Conservation (phyloP, 192 early-diverging fungal genomes). For the Coemansia sp. region DNA sequence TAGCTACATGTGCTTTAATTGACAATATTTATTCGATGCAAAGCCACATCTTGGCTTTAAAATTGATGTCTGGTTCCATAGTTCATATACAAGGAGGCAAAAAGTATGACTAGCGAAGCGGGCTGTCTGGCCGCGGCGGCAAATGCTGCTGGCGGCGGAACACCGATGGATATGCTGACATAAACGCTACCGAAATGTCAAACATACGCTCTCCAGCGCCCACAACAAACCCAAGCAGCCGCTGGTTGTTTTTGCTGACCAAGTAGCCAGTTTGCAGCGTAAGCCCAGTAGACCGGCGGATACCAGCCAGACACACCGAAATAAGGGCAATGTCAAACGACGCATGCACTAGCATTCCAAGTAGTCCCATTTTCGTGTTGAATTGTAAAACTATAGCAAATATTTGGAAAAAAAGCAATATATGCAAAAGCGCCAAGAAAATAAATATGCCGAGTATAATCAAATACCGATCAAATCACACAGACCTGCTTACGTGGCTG, state of each 20-base stretch:
- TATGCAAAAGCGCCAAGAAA: not conserved
- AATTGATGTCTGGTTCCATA: too few relatives aligned
- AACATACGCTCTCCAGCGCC: constrained; percentile 46
- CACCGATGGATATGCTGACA: constrained; percentile 44
- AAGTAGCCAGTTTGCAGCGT: constrained; percentile 33
- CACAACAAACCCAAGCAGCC: constrained; percentile 40
- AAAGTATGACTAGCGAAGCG: not conserved
- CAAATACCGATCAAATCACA: constrained; percentile 21
- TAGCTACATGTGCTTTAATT: too few relatives aligned
- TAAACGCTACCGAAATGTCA: constrained; percentile 50
- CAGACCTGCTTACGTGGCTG: constrained; percentile 9
- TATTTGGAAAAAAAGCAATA: not conserved
- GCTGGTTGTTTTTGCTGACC: constrained; percentile 36
- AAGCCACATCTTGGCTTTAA: too few relatives aligned
- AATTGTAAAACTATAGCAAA: not conserved
- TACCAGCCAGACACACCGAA: constrained; percentile 47
- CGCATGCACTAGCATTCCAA: constrained; percentile 39
- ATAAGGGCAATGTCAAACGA: constrained; percentile 45
- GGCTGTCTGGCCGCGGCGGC: not conserved
- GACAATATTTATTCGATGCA: too few relatives aligned
- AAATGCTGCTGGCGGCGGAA: constrained; percentile 30
- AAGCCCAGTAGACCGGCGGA: constrained; percentile 48
- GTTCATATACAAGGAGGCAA: not conserved
- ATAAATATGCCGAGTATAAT: not conserved
- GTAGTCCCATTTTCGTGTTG: constrained; percentile 30